phyloP scores from a whole-genome alignment of 1,139 yeast species.

The Nakaseomyces nivariensis region DNA sequence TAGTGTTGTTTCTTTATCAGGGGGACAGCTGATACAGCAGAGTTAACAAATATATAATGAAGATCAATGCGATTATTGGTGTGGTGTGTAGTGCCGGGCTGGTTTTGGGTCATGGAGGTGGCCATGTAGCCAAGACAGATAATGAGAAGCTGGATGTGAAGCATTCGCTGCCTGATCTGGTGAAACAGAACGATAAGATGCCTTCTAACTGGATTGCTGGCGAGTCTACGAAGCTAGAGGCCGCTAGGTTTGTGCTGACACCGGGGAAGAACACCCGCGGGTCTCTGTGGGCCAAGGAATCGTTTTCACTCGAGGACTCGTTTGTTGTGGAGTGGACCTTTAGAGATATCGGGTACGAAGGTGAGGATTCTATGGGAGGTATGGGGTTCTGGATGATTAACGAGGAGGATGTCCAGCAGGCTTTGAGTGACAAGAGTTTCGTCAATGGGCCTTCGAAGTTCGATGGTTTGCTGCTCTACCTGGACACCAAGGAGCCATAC shows the following conservation, averaged over 20 bases:
- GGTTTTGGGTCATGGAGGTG: neutral
- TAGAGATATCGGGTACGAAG: slow-evolving; percentile 42
- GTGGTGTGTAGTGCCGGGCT: neutral
- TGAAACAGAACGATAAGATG: slow-evolving; percentile 13
- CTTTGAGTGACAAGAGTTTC: slow-evolving; percentile 6
- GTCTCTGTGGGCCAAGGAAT: slow-evolving; percentile 40
- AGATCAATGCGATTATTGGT: no score
- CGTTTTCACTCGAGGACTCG: slow-evolving; percentile 30
- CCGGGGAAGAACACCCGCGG: slow-evolving; percentile 37
- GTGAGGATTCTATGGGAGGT: slow-evolving; percentile 37
- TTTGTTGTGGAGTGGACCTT: slow-evolving; percentile 52
- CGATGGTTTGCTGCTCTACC: slow-evolving; percentile 49
- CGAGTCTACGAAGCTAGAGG: slow-evolving; percentile 31
- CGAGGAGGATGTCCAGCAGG: slow-evolving; percentile 9
- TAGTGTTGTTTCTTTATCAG: no score
- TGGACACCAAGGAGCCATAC: slow-evolving; percentile 32
- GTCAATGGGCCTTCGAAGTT: slow-evolving; percentile 29
- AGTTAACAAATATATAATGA: neutral
- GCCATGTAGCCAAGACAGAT: slow-evolving; percentile 5
- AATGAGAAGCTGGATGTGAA: slow-evolving; percentile 16
- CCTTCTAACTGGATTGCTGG: slow-evolving; percentile 29
- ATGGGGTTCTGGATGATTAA: slow-evolving; percentile 38
- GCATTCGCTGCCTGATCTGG: slow-evolving; percentile 34
- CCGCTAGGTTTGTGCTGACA: slow-evolving; percentile 38
- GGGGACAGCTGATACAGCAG: no score